phyloP scores from a whole-genome alignment of 2,329 filamentous ascomycete species.

The Colletotrichum sp. region DNA sequence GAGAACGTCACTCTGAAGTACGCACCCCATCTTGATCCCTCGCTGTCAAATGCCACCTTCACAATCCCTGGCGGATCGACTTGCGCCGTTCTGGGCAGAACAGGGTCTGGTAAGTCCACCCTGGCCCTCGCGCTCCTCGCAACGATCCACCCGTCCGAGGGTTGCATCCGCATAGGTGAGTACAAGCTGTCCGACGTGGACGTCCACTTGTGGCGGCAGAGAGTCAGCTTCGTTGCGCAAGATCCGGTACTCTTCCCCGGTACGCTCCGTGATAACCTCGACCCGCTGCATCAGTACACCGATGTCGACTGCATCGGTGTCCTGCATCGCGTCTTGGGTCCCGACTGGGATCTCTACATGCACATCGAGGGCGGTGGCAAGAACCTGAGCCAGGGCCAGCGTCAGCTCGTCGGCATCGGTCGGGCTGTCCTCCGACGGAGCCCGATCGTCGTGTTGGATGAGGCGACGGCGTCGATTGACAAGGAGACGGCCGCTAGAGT shows the following conservation, averaged over 20 bases:
- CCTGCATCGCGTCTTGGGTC: slow-evolving; percentile 64
- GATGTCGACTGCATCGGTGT: slow-evolving; percentile 54
- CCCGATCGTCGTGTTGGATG: slow-evolving; percentile 67
- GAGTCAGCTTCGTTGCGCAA: slow-evolving; percentile 68
- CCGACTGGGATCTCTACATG: slow-evolving; percentile 51
- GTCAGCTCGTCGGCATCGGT: slow-evolving; percentile 66
- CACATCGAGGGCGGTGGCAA: slow-evolving; percentile 63
- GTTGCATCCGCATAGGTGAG: slow-evolving; percentile 58
- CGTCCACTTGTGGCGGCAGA: slow-evolving; percentile 59
- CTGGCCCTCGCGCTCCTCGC: slow-evolving; percentile 64
- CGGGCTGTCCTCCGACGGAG: slow-evolving; percentile 64
- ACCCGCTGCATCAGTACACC: slow-evolving; percentile 66
- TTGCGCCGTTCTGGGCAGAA: slow-evolving; percentile 77
- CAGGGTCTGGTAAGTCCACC: slow-evolving; percentile 87
- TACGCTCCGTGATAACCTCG: slow-evolving; percentile 68
- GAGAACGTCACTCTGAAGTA: slow-evolving; percentile 81
- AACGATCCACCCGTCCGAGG: slow-evolving; percentile 55
- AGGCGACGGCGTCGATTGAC: slow-evolving; percentile 69
- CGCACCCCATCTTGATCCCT: slow-evolving; percentile 76
- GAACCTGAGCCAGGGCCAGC: slow-evolving; percentile 67
- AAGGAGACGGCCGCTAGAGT: slow-evolving; percentile 62
- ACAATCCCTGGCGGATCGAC: slow-evolving; percentile 70
- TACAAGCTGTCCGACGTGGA: slow-evolving; percentile 58
- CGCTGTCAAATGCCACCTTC: slow-evolving; percentile 72
- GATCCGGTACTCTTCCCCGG: slow-evolving; percentile 68